phyloP scores from a whole-genome alignment of 768 basidiomycete species.

The Pleurotus giganteus region DNA sequence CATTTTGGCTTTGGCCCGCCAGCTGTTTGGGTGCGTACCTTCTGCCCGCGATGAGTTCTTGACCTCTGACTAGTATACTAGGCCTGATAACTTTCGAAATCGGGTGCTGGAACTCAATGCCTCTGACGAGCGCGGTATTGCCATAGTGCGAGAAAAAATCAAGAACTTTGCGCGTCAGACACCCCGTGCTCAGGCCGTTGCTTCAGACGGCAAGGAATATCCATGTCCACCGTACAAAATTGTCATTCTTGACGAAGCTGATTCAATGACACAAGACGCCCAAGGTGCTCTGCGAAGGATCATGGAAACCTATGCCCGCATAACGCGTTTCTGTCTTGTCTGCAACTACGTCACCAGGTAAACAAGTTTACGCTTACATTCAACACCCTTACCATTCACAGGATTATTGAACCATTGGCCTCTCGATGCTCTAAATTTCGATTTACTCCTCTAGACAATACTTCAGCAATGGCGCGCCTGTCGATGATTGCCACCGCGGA shows the following conservation, averaged over 20 bases:
- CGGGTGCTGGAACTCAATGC: constrained; percentile 97
- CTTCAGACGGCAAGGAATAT: constrained; percentile 81
- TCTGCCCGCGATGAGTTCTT: neutral
- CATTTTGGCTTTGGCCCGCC: constrained; percentile 89
- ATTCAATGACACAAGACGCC: constrained; percentile 99
- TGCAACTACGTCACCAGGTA: constrained; percentile 99
- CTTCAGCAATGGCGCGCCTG: constrained; percentile 73
- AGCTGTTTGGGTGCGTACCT: constrained; percentile 84
- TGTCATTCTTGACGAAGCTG: constrained; percentile 97
- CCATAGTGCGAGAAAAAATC: constrained; percentile 97
- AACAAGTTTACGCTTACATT: too few species aligned
- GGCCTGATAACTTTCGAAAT: constrained; percentile 91
- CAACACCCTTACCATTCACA: constrained; percentile 26
- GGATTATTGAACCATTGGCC: constrained; percentile 97
- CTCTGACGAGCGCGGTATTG: constrained; percentile 97
- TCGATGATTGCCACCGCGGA: constrained; percentile 80
- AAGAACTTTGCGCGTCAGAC: constrained; percentile 96
- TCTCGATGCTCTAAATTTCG: constrained; percentile 99
- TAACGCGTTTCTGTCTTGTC: constrained; percentile 96
- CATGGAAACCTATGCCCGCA: constrained; percentile 98
- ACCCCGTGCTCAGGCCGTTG: constrained; percentile 68
- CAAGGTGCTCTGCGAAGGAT: constrained; percentile 96
- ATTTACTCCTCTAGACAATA: constrained; percentile 86
- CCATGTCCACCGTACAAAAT: constrained; percentile 99
- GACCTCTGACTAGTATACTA: constrained; percentile 24